These are phyloP conservation scores for Tulasnella sp. DNA, from an alignment of 768 basidiomycete species.

Conservation along the genomic window DNA sequence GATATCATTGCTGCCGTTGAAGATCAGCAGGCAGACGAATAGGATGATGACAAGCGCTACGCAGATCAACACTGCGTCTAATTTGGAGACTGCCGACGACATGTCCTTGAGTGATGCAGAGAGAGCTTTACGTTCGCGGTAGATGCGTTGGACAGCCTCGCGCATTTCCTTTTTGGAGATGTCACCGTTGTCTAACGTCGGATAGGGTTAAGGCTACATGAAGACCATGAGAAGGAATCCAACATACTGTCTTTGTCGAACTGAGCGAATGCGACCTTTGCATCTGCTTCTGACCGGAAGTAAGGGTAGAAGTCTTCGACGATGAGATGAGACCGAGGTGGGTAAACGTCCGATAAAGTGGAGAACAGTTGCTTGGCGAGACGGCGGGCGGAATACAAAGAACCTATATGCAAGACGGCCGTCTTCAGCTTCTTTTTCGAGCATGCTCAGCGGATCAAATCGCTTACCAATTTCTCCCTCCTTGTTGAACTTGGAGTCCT, in stretches of 20 bases:
- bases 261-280: conserved; percentile 45
- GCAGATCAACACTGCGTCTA: conserved; percentile 68
- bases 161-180: conserved; percentile 76
- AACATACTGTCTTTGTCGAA: conserved; percentile 29
- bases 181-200: conserved; percentile 60
- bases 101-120: conserved; percentile 64
- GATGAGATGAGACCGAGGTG: conserved; percentile 57
- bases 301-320: conserved; percentile 79
- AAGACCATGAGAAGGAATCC: not conserved
- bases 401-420: not conserved
- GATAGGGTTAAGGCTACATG: not conserved
- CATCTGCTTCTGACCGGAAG: conserved; percentile 66
- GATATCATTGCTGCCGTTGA: conserved; percentile 62
- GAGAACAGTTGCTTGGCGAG: conserved; percentile 67
- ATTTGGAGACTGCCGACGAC: conserved; percentile 67
- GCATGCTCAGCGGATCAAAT: too few species aligned
- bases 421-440: too few species aligned
- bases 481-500: conserved; percentile 59
- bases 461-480: conserved; percentile 49
- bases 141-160: conserved; percentile 75
- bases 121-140: conserved; percentile 69
- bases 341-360: conserved; percentile 56
- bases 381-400: conserved; percentile 59
- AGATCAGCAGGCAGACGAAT: conserved; percentile 71
- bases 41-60: conserved; percentile 56